Base-by-base conservation (phyloP, 2,329 filamentous ascomycete species). In the Huntiella omanensis region DNA sequence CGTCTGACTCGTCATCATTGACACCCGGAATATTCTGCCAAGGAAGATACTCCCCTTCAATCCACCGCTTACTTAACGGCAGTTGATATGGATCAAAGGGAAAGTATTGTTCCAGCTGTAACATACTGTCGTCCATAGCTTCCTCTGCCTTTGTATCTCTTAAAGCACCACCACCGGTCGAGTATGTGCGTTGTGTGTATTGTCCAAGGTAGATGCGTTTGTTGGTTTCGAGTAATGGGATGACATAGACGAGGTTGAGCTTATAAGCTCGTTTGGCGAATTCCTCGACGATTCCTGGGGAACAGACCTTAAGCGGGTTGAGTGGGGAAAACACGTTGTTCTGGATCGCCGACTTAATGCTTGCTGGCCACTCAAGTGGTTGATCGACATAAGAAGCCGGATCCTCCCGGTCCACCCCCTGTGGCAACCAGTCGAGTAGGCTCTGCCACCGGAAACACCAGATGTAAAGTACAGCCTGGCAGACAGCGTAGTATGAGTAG, bases 391-490 rank as follows among this genome's bases (percentile, higher is more conserved):
- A 78, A 1, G 71, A 73, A 1, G 68, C 64, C 8, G 68, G 64
- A 50, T 80, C 75, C 49, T 74, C 80, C 52, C 66, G 73, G 62
- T 74, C 81, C 48, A 73, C 71, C 50, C 63, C 67, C 50, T 77
- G 69, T 1, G 73, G 66, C 3, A 71, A 72, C 1, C 73, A 70
- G 15, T 73, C 67, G 47, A 84, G 80, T 40, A 98, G 69, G 56
- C 96, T 88, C 51, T 85, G 80, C 91, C 91, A 98, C 47, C 91
- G 79, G 68, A 98, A 98, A 66, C 91, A 98, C 58, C 93, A 95
- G 49, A 93, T 88, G 64, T 95, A 95, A 17, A 95, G 72, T 2
- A 92, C 68, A 1, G 86, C 86, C 60, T 95, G 87, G n/a, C 82
- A 77, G 41, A 86, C 76, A 13, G 83, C 78, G 60, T 95, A 95